Evolutionary conservation across 2,329 filamentous ascomycete species (phyloP).

Genomic region (Alternaria panax): DNA sequence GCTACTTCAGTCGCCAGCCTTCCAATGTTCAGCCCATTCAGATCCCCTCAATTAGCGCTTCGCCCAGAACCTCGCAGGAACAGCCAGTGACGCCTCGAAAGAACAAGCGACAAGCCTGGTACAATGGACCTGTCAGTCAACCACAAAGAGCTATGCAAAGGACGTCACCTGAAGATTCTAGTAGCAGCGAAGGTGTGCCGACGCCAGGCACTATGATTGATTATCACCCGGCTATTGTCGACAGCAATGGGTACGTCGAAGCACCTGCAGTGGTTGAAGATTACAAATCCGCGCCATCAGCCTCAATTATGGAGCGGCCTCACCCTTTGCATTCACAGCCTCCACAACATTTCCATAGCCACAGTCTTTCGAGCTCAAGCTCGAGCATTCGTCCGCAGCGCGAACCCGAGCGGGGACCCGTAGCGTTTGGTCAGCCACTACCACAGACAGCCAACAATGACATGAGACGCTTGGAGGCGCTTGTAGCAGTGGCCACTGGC

Average conservation of each 20-base stretch:
- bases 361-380: slow-evolving; percentile 36
- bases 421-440: slow-evolving; percentile 42
- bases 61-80: slow-evolving; percentile 49
- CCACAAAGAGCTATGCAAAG: slow-evolving; percentile 50
- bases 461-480: slow-evolving; percentile 66
- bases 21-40: slow-evolving; percentile 34
- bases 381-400: slow-evolving; percentile 41
- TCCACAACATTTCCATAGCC: slow-evolving; percentile 40
- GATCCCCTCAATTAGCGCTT: slow-evolving; percentile 42
- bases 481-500: slow-evolving; percentile 70
- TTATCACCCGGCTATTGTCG: slow-evolving; percentile 61
- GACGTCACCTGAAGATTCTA: slow-evolving; percentile 63
- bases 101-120: slow-evolving; percentile 75
- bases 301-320: slow-evolving; percentile 48
- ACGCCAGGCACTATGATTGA: slow-evolving; percentile 61
- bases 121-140: slow-evolving; percentile 62
- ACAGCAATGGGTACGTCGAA: slow-evolving; percentile 59
- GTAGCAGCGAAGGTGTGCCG: slow-evolving; percentile 62
- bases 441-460: slow-evolving; percentile 53
- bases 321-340: slow-evolving; percentile 42
- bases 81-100: slow-evolving; percentile 62
- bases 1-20: slow-evolving; percentile 40
- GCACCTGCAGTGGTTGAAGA: slow-evolving; percentile 53
- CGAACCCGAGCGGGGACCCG: slow-evolving; percentile 40
- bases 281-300: slow-evolving; percentile 44